Percentiles rank a stretch among this genome's conserved stretches.
Conservation (phyloP, 2,329 filamentous ascomycete species). For the Hypoxylon sp. region DNA sequence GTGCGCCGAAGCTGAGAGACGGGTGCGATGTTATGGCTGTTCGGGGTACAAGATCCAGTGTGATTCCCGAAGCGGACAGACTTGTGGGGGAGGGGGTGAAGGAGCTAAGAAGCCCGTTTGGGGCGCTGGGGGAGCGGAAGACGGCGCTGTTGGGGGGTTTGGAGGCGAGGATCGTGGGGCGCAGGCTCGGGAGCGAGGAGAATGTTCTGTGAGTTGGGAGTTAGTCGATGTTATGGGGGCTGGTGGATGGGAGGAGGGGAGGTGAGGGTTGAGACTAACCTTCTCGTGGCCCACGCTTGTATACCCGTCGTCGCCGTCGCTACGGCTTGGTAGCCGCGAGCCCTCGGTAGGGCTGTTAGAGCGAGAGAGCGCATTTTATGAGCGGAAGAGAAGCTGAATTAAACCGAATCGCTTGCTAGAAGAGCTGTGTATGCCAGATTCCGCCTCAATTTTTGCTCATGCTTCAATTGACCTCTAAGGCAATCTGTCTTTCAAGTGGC, state of each 20-base stretch:
- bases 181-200: constrained; percentile 65
- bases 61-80: constrained; percentile 31
- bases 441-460: constrained; percentile 23
- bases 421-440: constrained; percentile 3
- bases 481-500: background rate
- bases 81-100: constrained; percentile 37
- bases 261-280: constrained; percentile 24
- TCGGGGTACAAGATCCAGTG: constrained; percentile 63
- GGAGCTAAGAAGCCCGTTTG: constrained; percentile 44
- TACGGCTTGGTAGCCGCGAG: constrained; percentile 17
- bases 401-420: background rate
- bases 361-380: constrained; percentile 39
- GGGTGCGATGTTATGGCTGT: constrained; percentile 67
- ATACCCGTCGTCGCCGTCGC: constrained; percentile 12
- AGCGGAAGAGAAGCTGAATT: background rate
- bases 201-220: constrained; percentile 58
- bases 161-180: constrained; percentile 60
- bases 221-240: constrained; percentile 2
- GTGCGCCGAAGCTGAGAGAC: constrained; percentile 61
- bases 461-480: background rate
- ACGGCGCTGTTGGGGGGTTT: constrained; percentile 46
- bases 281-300: constrained; percentile 26
- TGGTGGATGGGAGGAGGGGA: background rate
- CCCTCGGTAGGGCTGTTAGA: constrained; percentile 40
- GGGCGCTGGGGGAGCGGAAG: constrained; percentile 51